These are phyloP conservation scores for Vitellaria paradoxa DNA, from an alignment of 179 eudicot genomes.

Conservation along the genomic window DNA sequence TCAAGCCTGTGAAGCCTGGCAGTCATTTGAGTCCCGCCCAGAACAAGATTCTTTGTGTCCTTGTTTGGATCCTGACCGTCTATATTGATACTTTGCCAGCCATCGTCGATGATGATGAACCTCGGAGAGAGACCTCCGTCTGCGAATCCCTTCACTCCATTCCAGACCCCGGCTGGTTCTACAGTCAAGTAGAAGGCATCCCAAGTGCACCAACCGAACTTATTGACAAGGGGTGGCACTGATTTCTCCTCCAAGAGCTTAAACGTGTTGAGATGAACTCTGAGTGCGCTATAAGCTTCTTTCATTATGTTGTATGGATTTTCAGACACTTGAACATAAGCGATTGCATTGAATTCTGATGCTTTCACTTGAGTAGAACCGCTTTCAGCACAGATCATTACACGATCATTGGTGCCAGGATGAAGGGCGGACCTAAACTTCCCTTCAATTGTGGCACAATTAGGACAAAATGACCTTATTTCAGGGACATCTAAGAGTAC, in stretches of 20 bases:
- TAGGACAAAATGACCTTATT: conserved; percentile 39
- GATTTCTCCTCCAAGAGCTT: conserved; percentile 60
- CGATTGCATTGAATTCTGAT: conserved; percentile 47
- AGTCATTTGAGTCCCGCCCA: conserved; percentile 71
- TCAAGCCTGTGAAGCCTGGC: conserved; percentile 55
- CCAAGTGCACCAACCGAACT: conserved; percentile 84
- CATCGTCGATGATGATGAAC: conserved; percentile 62
- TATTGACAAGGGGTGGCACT: conserved; percentile 41
- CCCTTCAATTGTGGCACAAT: conserved; percentile 50
- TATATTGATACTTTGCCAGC: conserved; percentile 61
- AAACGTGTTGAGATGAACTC: conserved; percentile 62
- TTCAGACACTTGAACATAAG: conserved; percentile 56
- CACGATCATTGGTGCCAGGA: conserved; percentile 46
- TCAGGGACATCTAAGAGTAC: conserved; percentile 57
- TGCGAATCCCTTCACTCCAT: conserved; percentile 45
- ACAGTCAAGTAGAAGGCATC: conserved; percentile 67
- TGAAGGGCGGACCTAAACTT: conserved; percentile 56
- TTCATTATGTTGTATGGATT: conserved; percentile 69
- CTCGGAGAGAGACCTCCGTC: conserved; percentile 41
- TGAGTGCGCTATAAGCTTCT: conserved; percentile 53
- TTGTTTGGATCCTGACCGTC: conserved; percentile 37
- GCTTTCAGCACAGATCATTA: conserved; percentile 53
- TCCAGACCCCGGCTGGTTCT: conserved; percentile 60
- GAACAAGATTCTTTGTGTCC: conserved; percentile 43
- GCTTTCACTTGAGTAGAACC: conserved; percentile 44